Percentiles rank a stretch among this genome's conserved stretches.
Conservation (phyloP, 2,329 filamentous ascomycete species). For the Sordariomycetes sp. region DNA sequence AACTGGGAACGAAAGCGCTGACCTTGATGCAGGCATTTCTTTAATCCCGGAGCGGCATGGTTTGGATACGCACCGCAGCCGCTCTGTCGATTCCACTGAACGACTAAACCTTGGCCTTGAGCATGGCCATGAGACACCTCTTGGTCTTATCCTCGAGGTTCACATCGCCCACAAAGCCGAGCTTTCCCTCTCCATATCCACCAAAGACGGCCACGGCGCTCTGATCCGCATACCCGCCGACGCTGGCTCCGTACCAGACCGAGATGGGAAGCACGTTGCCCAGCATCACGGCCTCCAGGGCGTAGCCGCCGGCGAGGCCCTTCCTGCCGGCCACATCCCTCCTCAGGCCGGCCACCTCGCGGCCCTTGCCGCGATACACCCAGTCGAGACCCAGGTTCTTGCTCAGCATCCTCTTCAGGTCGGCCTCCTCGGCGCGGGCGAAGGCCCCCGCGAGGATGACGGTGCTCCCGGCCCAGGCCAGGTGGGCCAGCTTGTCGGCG, state of each 20-base stretch:
- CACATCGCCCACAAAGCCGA: background rate
- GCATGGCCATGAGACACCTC: background rate
- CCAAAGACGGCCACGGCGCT: background rate
- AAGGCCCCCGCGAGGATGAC: background rate
- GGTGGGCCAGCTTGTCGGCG: background rate
- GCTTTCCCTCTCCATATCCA: background rate
- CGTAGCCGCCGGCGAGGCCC: background rate
- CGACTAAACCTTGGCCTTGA: background rate
- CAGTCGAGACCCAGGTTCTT: background rate
- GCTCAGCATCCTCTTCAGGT: background rate
- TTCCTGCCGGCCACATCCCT: background rate
- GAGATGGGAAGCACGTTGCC: background rate
- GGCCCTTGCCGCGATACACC: background rate
- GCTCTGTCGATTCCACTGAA: too few species aligned
- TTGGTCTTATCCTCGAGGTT: background rate
- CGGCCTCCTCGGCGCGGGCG: background rate
- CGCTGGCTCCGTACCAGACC: background rate
- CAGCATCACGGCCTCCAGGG: background rate
- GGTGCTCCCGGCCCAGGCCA: background rate
- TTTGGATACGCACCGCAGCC: too few species aligned
- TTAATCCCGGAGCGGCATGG: too few species aligned
- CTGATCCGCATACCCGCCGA: background rate
- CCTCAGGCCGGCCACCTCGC: background rate
- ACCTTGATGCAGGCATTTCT: too few species aligned
- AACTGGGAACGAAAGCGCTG: too few species aligned